Conservation (phyloP, 2,329 filamentous ascomycete genomes). For the Thielaviopsis populi region DNA sequence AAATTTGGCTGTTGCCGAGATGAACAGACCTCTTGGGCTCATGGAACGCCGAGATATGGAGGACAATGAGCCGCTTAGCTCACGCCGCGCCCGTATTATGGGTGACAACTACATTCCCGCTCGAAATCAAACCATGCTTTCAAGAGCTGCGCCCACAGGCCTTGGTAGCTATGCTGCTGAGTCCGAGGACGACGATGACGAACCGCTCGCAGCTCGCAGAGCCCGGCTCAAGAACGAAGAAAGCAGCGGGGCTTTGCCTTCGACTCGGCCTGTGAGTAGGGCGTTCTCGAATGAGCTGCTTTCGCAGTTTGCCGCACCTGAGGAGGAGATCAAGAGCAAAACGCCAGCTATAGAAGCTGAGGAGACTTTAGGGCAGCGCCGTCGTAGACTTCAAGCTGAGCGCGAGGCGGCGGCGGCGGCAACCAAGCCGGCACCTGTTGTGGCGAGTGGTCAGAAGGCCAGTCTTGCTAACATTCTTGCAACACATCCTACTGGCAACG, state of each 20-base stretch:
- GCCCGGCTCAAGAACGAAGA: constrained; percentile 20
- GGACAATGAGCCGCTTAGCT: constrained; percentile 79
- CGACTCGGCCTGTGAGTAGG: constrained; percentile 43
- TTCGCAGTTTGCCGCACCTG: constrained; percentile 35
- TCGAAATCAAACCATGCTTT: constrained; percentile 16
- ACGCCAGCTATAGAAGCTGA: constrained; percentile 39
- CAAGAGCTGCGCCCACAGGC: constrained; percentile 29
- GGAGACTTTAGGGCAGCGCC: constrained; percentile 66
- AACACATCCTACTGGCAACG: constrained; percentile 28
- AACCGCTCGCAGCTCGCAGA: constrained; percentile 16
- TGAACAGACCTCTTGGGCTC: constrained; percentile 54
- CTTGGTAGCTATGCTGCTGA: constrained; percentile 21
- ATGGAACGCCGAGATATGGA: constrained; percentile 74
- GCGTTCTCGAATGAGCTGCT: constrained; percentile 58
- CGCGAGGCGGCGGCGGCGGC: constrained; percentile 47
- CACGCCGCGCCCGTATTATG: constrained; percentile 58
- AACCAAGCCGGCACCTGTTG: constrained; percentile 27
- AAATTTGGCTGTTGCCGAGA: constrained; percentile 35
- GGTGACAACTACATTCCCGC: constrained; percentile 39
- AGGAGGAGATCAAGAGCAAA: constrained; percentile 7
- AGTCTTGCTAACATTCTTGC: constrained; percentile 46
- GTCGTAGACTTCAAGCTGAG: constrained; percentile 56
- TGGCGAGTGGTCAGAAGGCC: constrained; percentile 23
- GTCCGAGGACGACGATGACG: constrained; percentile 40
- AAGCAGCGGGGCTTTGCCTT: constrained; percentile 28